Evolutionary conservation across 139 green algal species (phyloP), one percentile per base, ranked within the genome.

Genomic region (Chlorella sp.): DNA sequence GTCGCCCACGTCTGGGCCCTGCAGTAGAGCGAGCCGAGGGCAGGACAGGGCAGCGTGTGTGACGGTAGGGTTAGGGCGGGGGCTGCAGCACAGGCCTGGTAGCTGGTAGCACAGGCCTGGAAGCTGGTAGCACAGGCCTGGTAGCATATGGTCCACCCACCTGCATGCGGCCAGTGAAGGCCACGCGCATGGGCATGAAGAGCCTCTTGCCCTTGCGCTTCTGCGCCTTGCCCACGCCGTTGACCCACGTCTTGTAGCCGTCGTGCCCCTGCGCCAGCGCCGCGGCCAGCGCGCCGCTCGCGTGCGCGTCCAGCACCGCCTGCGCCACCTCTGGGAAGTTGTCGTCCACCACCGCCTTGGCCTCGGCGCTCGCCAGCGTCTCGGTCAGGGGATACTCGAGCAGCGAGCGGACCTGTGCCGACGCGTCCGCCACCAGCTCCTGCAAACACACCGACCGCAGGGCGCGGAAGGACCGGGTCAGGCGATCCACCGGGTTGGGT

Each of bases 161-260:
- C 64, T 71, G 63, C 64, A 76, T 91, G 62, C 81, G 65, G 35
- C 92, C 95, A 20, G 94, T 99, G 62, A 99, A 70, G 4, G 85
- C 87, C 17, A 99, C 85, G 32, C 96, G 89, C 77, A 95, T 82
- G 22, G 96, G 96, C 96, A 99, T 98, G 80, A 98, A 99, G 50
- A 99, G 80, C 49, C 90, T 74, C 87, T 99, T 99, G 77, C 96
- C 96, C 90, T 99, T 99, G 79, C 92, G 88, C 35, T 90, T 89
- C 77, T 95, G 83, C 5, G 85, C 89, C 88, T 99, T 99, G 81
- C 95, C 95, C n/a, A 95, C 51, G 0, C 14, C 78, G 63, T 97
- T 99, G 55, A 96, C 65, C 91, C 91, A 99, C 34, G 76, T 83
- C 83, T 97, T 95, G 79, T 86, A 96, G 1, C 76, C 87, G 24